Percentiles rank a stretch among this genome's conserved stretches.
Conservation (phyloP, 2,329 filamentous ascomycete species). For the Bipolaris victoriae region DNA sequence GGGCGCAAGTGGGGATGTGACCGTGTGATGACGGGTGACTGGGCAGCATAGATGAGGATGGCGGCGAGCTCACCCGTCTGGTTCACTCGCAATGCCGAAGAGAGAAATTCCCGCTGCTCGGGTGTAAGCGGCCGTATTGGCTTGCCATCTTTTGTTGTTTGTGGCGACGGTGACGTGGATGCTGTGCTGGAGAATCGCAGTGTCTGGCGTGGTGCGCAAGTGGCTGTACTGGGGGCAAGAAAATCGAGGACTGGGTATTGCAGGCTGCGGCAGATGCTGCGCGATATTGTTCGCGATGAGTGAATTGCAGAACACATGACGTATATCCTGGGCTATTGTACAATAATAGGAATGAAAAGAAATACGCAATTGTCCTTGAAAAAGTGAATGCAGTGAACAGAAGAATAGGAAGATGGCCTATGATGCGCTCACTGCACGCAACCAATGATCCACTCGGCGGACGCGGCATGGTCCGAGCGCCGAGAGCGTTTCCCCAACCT, state of each 20-base stretch:
- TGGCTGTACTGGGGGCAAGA: constrained; percentile 32
- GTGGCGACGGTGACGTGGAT: constrained; percentile 10
- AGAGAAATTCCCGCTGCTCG: constrained; percentile 47
- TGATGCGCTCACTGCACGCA: constrained; percentile 32
- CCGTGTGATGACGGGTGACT: constrained; percentile 79
- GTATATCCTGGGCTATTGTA: constrained; percentile 7
- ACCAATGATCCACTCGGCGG: constrained; percentile 22
- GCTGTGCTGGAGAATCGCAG: constrained; percentile 22
- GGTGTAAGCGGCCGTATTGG: constrained; percentile 37
- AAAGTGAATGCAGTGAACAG: constrained; percentile 1
- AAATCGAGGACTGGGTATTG: constrained; percentile 31
- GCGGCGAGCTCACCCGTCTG: constrained; percentile 98
- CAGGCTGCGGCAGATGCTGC: constrained; percentile 10
- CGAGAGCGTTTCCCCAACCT: constrained; percentile 30
- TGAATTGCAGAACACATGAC: constrained; percentile 27
- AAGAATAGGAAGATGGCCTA: constrained; percentile 9
- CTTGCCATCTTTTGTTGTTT: constrained; percentile 18
- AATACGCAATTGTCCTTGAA: constrained; percentile 11
- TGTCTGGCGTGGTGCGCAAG: constrained; percentile 21
- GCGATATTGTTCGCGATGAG: constrained; percentile 25
- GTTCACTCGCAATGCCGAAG: constrained; percentile 78
- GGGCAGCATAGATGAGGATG: constrained; percentile 88
- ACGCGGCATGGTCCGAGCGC: constrained; percentile 32
- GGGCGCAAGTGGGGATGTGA: constrained; percentile 86
- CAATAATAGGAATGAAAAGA: neutral